phyloP scores from a whole-genome alignment of 2,329 filamentous ascomycete genomes.

The Talaromyces funiculosus region DNA sequence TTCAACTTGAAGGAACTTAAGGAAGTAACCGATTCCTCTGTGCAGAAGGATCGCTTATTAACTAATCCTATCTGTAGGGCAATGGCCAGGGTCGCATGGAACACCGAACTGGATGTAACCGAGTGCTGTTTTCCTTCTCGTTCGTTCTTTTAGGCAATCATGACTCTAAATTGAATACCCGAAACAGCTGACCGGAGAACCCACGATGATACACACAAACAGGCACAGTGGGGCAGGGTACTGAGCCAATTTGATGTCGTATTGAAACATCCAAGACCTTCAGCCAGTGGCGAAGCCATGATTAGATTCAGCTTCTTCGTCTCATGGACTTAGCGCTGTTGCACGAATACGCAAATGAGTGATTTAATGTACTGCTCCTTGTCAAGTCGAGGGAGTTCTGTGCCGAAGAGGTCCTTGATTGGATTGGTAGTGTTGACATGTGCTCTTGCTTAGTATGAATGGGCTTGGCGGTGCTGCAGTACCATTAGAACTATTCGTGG shows the following conservation, averaged over 20 bases:
- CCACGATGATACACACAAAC: not conserved
- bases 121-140: not conserved
- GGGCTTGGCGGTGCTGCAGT: slow-evolving; percentile 11
- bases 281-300: not conserved
- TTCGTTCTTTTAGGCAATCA: slow-evolving; percentile 1
- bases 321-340: not conserved
- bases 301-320: not conserved
- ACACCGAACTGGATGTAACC: not conserved
- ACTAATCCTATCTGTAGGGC: not conserved
- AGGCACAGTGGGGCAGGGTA: not conserved
- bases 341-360: not conserved
- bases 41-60: not conserved
- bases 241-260: slow-evolving; percentile 2
- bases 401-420: not conserved
- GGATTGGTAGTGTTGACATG: not conserved
- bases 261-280: not conserved
- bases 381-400: not conserved
- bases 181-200: slow-evolving; percentile 13
- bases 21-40: not conserved
- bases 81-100: not conserved
- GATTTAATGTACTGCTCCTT: not conserved
- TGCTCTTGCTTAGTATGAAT: too few relatives aligned
- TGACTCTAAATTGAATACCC: slow-evolving; percentile 9
- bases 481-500: not conserved
- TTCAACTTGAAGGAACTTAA: not conserved